phyloP scores from a whole-genome alignment of 1,284 basidiomycete genomes.

The Cryptococcus maquisensis region DNA sequence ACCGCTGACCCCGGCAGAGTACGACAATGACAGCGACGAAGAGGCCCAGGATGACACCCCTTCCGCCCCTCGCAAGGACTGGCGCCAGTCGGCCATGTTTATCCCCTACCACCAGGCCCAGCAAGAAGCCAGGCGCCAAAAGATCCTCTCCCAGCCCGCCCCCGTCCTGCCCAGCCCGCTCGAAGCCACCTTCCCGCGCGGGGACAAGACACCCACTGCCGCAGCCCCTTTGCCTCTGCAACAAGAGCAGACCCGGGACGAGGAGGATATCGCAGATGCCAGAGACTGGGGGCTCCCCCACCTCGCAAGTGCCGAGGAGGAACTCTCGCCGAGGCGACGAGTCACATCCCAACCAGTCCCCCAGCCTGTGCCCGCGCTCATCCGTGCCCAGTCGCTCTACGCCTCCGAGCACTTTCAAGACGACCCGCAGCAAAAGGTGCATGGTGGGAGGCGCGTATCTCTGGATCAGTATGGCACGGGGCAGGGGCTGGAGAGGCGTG shows the following conservation, averaged over 20 bases:
- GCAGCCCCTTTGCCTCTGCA: neutral
- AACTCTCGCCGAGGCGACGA: neutral
- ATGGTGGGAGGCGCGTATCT: neutral
- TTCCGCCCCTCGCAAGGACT: constrained; percentile 14
- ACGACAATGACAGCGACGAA: constrained; percentile 40
- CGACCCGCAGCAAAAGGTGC: neutral
- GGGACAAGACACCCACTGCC: neutral
- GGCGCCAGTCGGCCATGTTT: constrained; percentile 41
- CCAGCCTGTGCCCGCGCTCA: constrained; percentile 7
- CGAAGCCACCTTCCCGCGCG: neutral
- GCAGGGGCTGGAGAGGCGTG: constrained; percentile 7
- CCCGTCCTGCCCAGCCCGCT: constrained; percentile 5
- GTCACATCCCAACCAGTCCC: constrained; percentile 8
- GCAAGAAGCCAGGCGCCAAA: constrained; percentile 9
- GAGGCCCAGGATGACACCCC: neutral
- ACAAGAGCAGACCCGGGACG: neutral
- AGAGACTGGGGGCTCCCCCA: constrained; percentile 27
- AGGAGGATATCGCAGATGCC: constrained; percentile 15
- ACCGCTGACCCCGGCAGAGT: constrained; percentile 26
- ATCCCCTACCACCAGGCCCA: constrained; percentile 17
- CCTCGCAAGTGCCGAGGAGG: constrained; percentile 11
- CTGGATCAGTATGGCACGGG: constrained; percentile 8
- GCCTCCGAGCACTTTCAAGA: constrained; percentile 14
- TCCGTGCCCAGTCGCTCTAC: constrained; percentile 18
- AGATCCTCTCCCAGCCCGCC: constrained; percentile 16